Conservation (phyloP, 2,329 filamentous ascomycete genomes). For the Colletotrichum sp. region DNA sequence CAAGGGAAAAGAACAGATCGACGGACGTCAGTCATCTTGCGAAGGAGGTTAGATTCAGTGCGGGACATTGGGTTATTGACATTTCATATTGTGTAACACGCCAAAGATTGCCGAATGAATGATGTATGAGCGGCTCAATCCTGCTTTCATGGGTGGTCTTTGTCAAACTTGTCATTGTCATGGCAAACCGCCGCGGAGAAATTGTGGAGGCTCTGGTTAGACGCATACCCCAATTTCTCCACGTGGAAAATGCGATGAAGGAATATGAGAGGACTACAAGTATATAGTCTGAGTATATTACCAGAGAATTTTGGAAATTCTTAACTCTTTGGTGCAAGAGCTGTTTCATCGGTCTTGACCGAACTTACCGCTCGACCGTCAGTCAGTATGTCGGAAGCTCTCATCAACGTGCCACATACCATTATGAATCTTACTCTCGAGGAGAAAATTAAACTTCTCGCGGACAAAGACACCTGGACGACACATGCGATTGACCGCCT, state of each 20-base stretch:
- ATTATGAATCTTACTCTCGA: not conserved
- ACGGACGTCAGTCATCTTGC: not conserved
- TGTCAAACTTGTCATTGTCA: not conserved
- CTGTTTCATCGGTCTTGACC: not conserved
- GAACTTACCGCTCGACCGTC: not conserved
- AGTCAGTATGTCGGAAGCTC: not conserved
- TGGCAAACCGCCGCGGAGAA: not conserved
- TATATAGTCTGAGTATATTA: not conserved
- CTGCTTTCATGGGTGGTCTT: not conserved
- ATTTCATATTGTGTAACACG: not conserved
- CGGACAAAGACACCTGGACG: not conserved
- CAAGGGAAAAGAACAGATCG: not conserved
- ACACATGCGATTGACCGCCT: not conserved
- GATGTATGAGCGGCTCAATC: not conserved
- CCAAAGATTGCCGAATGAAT: not conserved
- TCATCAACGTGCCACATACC: not conserved
- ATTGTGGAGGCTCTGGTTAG: not conserved
- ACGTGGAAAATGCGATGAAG: not conserved
- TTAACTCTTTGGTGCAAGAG: fast-evolving
- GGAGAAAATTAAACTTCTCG: not conserved
- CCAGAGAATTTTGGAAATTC: not conserved
- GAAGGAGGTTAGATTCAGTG: not conserved
- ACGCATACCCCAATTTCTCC: not conserved
- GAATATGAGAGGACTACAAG: not conserved
- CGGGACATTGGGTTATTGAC: not conserved